Evolutionary conservation across 352 stramenopile species (phyloP).

Genomic region (Globisporangium carolinianum): DNA sequence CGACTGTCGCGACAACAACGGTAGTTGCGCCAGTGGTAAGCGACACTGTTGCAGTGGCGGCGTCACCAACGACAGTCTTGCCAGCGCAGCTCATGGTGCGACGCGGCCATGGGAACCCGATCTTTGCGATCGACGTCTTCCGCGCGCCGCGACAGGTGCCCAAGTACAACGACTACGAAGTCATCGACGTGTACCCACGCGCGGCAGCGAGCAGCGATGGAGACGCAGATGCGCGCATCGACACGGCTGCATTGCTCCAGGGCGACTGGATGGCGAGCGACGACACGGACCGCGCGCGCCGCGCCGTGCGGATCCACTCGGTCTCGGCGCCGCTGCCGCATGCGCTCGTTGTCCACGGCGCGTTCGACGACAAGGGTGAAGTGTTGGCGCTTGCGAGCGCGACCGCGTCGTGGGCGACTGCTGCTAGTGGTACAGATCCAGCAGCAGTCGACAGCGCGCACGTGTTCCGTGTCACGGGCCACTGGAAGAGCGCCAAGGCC

Average conservation of each 20-base stretch:
- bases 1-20: not conserved
- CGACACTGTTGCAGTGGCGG: too few relatives aligned
- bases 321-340: slow-evolving; percentile 46
- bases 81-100: slow-evolving; percentile 62
- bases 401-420: slow-evolving; percentile 28
- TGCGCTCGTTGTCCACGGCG: slow-evolving; percentile 53
- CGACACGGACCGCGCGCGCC: slow-evolving; percentile 55
- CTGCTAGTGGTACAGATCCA: slow-evolving; percentile 15
- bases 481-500: slow-evolving; percentile 70
- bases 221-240: not conserved
- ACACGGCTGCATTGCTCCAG: slow-evolving; percentile 22
- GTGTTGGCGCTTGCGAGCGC: slow-evolving; percentile 46
- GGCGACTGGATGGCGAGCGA: slow-evolving; percentile 78
- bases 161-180: slow-evolving; percentile 87
- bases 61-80: not conserved
- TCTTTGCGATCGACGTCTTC: slow-evolving; percentile 85
- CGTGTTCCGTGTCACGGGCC: slow-evolving; percentile 54
- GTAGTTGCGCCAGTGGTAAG: too few relatives aligned
- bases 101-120: slow-evolving; percentile 77
- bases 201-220: not conserved
- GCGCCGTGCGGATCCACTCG: slow-evolving; percentile 54
- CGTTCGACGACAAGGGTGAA: slow-evolving; percentile 68
- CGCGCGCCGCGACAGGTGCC: slow-evolving; percentile 74
- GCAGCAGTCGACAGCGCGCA: slow-evolving; percentile 9
- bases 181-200: slow-evolving; percentile 59